phyloP scores from a whole-genome alignment of 2,329 filamentous ascomycete genomes.

The Aspergillus novofumigatus region DNA sequence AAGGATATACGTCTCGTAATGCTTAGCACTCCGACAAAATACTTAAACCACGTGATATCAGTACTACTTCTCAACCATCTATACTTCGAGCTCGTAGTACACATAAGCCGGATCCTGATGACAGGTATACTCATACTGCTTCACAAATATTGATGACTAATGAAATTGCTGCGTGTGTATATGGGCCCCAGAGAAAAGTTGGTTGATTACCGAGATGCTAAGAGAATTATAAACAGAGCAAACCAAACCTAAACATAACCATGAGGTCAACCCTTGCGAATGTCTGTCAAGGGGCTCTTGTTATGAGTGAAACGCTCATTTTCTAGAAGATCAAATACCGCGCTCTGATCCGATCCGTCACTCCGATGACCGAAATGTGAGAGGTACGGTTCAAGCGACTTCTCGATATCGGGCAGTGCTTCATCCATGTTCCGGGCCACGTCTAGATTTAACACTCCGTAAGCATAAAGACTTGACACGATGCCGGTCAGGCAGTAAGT shows the following conservation, averaged over 20 bases:
- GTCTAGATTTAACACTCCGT: constrained; percentile 27
- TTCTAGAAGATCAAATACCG: constrained; percentile 33
- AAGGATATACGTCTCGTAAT: too few relatives aligned
- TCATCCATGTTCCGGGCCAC: constrained; percentile 40
- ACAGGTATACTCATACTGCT: too few relatives aligned
- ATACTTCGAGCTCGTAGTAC: too few relatives aligned
- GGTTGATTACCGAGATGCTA: too few relatives aligned
- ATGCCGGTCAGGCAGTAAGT: background rate
- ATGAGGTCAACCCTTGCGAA: constrained; percentile 22
- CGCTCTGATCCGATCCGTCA: constrained; percentile 23
- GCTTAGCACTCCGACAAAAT: background rate
- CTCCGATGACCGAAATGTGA: constrained; percentile 39
- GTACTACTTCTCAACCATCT: too few relatives aligned
- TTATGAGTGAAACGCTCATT: constrained; percentile 35
- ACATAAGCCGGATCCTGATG: too few relatives aligned
- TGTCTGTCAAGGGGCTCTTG: constrained; percentile 31
- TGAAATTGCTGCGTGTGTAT: too few relatives aligned
- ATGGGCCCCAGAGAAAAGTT: too few relatives aligned
- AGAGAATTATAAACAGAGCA: background rate
- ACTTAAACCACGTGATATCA: background rate
- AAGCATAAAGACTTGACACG: constrained; percentile 3
- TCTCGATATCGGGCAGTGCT: constrained; percentile 33
- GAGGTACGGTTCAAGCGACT: constrained; percentile 38
- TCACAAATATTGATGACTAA: too few relatives aligned
- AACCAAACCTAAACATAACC: too few relatives aligned